phyloP scores from a whole-genome alignment of 75 land plant genomes.

The Sequoiadendron giganteum region DNA sequence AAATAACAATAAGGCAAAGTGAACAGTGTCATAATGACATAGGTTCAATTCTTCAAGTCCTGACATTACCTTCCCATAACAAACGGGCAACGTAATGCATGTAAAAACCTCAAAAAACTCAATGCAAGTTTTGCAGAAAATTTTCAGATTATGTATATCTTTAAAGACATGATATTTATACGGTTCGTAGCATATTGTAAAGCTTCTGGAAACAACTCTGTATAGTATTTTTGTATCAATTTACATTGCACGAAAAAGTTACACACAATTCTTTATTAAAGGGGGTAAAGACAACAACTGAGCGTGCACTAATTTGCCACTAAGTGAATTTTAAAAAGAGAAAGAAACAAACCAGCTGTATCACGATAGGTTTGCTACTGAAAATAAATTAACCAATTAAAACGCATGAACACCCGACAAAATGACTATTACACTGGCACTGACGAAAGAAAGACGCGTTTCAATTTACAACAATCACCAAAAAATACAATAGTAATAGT shows the following conservation, averaged over 20 bases:
- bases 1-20: background rate
- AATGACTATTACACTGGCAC: background rate
- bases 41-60: background rate
- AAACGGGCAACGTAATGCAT: background rate
- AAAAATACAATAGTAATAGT: background rate
- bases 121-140: background rate
- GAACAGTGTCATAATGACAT: background rate
- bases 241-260: too few species aligned
- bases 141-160: too few species aligned
- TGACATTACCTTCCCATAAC: background rate
- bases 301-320: background rate
- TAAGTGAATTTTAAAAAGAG: too few species aligned
- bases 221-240: too few species aligned
- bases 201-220: too few species aligned
- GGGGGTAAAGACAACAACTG: too few species aligned
- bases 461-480: background rate
- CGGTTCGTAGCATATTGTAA: too few species aligned
- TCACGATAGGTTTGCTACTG: background rate
- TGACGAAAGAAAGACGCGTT: background rate
- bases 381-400: background rate
- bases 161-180: too few species aligned
- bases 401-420: background rate
- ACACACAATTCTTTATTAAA: too few species aligned
- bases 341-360: background rate
- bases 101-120: background rate